These are phyloP conservation scores for Diaporthe velutina DNA, from an alignment of 2,329 filamentous ascomycete genomes.

Conservation along the genomic window DNA sequence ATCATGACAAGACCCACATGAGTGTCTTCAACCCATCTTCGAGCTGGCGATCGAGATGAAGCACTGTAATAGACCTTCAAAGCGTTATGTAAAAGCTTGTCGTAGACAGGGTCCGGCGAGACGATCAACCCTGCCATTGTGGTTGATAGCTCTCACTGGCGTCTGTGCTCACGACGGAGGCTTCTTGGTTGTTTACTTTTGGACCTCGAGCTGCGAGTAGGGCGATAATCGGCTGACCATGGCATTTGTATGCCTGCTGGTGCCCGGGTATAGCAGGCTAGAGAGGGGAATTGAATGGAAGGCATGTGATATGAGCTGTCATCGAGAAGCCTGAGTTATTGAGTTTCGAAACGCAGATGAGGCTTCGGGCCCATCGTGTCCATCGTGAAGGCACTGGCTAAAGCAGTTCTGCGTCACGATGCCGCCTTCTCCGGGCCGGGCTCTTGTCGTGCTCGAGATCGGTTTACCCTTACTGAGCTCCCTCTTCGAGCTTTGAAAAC, in stretches of 20 bases:
- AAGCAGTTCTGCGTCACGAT: too few species aligned
- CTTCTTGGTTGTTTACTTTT: background rate
- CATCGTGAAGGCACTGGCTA: background rate
- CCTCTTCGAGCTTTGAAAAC: background rate
- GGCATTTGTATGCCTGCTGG: background rate
- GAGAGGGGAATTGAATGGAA: background rate
- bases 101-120: background rate
- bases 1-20: slow-evolving; percentile 18
- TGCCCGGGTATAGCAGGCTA: background rate
- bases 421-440: too few species aligned
- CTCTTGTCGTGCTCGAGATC: background rate
- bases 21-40: background rate
- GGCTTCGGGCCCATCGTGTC: too few species aligned
- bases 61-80: background rate
- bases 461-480: background rate
- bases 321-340: too few species aligned
- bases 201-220: background rate
- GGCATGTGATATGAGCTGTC: background rate
- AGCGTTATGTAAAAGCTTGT: slow-evolving; percentile 19
- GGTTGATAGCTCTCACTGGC: background rate
- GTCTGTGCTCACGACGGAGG: slow-evolving; percentile 25
- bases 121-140: background rate
- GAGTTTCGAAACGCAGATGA: background rate
- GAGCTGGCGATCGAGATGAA: background rate
- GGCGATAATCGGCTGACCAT: background rate